Conservation (phyloP, 495 filamentous ascomycete species). For the Aspergillus steynii region DNA sequence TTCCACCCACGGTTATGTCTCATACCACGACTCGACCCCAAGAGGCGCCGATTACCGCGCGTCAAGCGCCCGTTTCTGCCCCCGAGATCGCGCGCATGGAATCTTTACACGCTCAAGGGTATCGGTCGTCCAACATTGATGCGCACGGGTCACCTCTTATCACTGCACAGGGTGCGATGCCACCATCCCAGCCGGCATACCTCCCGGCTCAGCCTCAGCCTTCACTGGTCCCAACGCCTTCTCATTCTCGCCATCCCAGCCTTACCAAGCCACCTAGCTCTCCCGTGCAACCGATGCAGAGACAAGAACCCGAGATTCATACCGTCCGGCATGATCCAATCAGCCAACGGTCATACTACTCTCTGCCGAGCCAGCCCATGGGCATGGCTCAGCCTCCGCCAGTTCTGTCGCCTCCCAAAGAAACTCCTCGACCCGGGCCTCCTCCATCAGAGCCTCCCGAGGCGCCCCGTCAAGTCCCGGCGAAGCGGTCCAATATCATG, state of each 20-base stretch:
- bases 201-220: constrained; percentile 30
- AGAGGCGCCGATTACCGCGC: constrained; percentile 34
- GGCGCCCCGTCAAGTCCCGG: constrained; percentile 47
- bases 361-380: constrained; percentile 26
- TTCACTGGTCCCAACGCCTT: constrained; percentile 26
- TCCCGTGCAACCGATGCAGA: constrained; percentile 32
- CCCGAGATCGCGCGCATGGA: constrained; percentile 42
- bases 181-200: constrained; percentile 26
- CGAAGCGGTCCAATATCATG: constrained; percentile 62
- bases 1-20: constrained; percentile 29
- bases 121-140: constrained; percentile 22
- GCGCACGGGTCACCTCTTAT: constrained; percentile 27
- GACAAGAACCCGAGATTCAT: constrained; percentile 39
- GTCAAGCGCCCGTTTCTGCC: constrained; percentile 29
- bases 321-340: constrained; percentile 42
- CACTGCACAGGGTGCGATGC: constrained; percentile 11
- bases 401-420: constrained; percentile 44
- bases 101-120: constrained; percentile 31
- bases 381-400: constrained; percentile 35
- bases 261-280: constrained; percentile 40
- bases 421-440: constrained; percentile 36
- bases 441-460: constrained; percentile 42
- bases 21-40: constrained; percentile 29
- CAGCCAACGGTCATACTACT: constrained; percentile 34
- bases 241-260: constrained; percentile 46